phyloP scores from a whole-genome alignment of 2,329 filamentous ascomycete genomes.

The Alternaria atra region DNA sequence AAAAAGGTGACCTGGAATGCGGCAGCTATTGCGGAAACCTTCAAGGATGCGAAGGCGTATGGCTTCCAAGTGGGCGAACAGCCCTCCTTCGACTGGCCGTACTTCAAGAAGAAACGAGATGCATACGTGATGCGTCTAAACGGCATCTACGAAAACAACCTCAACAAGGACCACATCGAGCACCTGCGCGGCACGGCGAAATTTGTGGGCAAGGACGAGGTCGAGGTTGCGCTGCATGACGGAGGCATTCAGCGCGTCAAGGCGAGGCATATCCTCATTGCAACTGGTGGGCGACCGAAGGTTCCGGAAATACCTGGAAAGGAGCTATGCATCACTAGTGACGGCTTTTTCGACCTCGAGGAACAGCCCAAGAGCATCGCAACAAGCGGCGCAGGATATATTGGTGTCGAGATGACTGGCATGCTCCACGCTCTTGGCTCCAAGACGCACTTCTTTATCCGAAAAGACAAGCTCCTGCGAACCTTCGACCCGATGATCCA shows the following conservation, averaged over 20 bases:
- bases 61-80: slow-evolving; percentile 78
- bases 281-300: slow-evolving; percentile 79
- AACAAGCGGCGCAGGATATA: slow-evolving; percentile 85
- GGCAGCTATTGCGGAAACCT: slow-evolving; percentile 78
- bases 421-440: slow-evolving; percentile 88
- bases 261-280: slow-evolving; percentile 85
- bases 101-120: slow-evolving; percentile 84
- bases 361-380: slow-evolving; percentile 83
- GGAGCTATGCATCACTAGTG: slow-evolving; percentile 79
- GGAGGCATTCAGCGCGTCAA: slow-evolving; percentile 75
- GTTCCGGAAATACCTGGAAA: slow-evolving; percentile 74
- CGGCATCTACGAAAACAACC: slow-evolving; percentile 87
- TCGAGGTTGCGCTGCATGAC: slow-evolving; percentile 76
- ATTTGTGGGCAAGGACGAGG: slow-evolving; percentile 75
- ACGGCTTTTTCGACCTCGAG: slow-evolving; percentile 89
- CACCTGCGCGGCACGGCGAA: slow-evolving; percentile 79
- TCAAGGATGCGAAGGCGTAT: slow-evolving; percentile 79
- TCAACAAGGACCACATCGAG: slow-evolving; percentile 83
- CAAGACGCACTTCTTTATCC: slow-evolving; percentile 88
- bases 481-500: slow-evolving; percentile 87
- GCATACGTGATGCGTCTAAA: slow-evolving; percentile 84
- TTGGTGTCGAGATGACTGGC: slow-evolving; percentile 87
- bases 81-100: slow-evolving; percentile 80
- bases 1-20: slow-evolving; percentile 92
- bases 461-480: slow-evolving; percentile 79